Evolutionary conservation across 2,329 filamentous ascomycete species (phyloP).

Genomic region (Juglanconis juglandina): DNA sequence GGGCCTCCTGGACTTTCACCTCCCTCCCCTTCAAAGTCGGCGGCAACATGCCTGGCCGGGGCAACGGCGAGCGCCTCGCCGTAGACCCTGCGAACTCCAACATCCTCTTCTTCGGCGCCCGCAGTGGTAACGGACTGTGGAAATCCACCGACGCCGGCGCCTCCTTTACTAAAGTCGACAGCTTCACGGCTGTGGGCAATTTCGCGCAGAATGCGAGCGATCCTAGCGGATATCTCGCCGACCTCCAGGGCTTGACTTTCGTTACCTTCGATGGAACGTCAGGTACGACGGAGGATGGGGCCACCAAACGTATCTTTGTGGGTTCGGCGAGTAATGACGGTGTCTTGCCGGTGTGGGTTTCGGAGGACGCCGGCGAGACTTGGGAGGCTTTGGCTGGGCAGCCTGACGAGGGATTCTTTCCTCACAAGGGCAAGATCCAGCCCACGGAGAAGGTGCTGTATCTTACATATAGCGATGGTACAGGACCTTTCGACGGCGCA

Average conservation of each 20-base stretch:
- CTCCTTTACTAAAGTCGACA: slow-evolving; percentile 49
- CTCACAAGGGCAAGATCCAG: slow-evolving; percentile 51
- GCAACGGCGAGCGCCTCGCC: slow-evolving; percentile 55
- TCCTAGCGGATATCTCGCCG: slow-evolving; percentile 39
- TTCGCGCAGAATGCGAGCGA: slow-evolving; percentile 44
- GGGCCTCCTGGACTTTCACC: slow-evolving; percentile 47
- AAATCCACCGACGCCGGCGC: slow-evolving; percentile 53
- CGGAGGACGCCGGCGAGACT: slow-evolving; percentile 49
- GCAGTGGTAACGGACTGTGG: slow-evolving; percentile 56
- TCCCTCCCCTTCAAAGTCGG: slow-evolving; percentile 56
- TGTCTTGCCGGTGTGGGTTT: slow-evolving; percentile 47
- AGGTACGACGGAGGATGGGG: slow-evolving; percentile 33
- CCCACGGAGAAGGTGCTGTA: slow-evolving; percentile 51
- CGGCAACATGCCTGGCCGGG: slow-evolving; percentile 59
- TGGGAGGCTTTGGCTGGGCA: slow-evolving; percentile 43
- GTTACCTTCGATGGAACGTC: slow-evolving; percentile 55
- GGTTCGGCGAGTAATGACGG: slow-evolving; percentile 51
- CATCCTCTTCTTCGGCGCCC: slow-evolving; percentile 55
- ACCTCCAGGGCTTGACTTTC: slow-evolving; percentile 47
- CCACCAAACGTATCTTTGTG: slow-evolving; percentile 54
- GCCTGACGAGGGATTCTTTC: slow-evolving; percentile 48
- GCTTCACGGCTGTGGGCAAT: slow-evolving; percentile 50
- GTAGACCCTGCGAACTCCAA: slow-evolving; percentile 55
- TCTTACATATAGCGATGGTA: slow-evolving; percentile 50
- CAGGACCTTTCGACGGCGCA: slow-evolving; percentile 56